Conservation (phyloP, 140 eudicot genomes). For the Anethum foeniculum region DNA sequence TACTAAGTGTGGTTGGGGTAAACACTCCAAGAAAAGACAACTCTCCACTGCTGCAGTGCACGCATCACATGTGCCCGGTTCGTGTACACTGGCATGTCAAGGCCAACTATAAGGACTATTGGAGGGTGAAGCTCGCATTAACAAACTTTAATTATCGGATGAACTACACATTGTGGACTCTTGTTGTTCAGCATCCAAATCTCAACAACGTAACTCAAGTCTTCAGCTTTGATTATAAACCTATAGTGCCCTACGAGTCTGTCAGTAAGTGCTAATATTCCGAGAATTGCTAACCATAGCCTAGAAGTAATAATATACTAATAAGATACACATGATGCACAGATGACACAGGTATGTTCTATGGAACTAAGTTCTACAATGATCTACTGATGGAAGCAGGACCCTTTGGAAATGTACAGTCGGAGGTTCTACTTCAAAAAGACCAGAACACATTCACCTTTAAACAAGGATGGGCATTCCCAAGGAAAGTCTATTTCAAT, state of each 20-base stretch:
- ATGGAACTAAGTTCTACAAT: slow-evolving; percentile 72
- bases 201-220: slow-evolving; percentile 55
- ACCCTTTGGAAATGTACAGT: slow-evolving; percentile 59
- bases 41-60: slow-evolving; percentile 72
- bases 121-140: slow-evolving; percentile 38
- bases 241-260: slow-evolving; percentile 39
- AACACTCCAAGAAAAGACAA: slow-evolving; percentile 80
- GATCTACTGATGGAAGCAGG: slow-evolving; percentile 89
- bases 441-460: slow-evolving; percentile 67
- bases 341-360: slow-evolving; percentile 91
- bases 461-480: slow-evolving; percentile 89
- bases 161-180: slow-evolving; percentile 46
- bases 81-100: slow-evolving; percentile 81
- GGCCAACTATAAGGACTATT: slow-evolving; percentile 41
- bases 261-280: slow-evolving; percentile 25
- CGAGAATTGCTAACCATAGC: neutral
- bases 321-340: slow-evolving; percentile 16
- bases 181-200: slow-evolving; percentile 48
- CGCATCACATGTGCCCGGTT: slow-evolving; percentile 87
- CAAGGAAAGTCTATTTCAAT: slow-evolving; percentile 76
- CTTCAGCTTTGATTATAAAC: slow-evolving; percentile 49
- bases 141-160: slow-evolving; percentile 42
- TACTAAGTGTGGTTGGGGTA: slow-evolving; percentile 55
- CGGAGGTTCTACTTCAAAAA: slow-evolving; percentile 65
- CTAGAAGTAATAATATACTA: neutral